Base-by-base conservation (phyloP, 75 land plant genomes). In the Isoetes taiwanensis region DNA sequence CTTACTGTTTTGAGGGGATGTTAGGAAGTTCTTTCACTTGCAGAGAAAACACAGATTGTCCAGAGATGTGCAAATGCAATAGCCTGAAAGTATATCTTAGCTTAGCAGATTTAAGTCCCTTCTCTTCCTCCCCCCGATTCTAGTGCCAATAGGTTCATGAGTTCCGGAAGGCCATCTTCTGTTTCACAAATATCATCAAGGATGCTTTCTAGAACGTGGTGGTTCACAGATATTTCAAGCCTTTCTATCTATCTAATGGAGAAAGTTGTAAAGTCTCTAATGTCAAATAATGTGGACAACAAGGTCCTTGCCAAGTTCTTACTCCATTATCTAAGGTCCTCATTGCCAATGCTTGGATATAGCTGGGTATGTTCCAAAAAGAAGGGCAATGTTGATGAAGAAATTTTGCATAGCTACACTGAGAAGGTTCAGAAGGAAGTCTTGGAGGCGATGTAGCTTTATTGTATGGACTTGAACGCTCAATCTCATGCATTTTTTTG, bases 11-110 rank as follows among this genome's bases (percentile, higher is more conserved):
- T 46, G 25, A 46, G 23, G n/a, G 50, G 50, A 9, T 46, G 50
- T n/a, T 19, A 46, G 12, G 6, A 16, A 5, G 50, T 46, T 6
- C 50, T 46, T 5, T 4, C n/a, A n/a, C 50, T 46, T 6, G 50
- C 50, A n/a, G 50, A 46, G 50, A 46, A 46, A 14, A 37, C 38
- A 16, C 50, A 46, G 25, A 46, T 46, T 46, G 50, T 46, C n/a
- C 50, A 46, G 50, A 46, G 50, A n/a, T 46, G 50, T 46, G 50
- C 50, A n/a, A 23, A 46, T n/a, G n/a, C 50, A 5, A 6, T 46
- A 6, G 50, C 50, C 6, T 46, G 50, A 46, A 16, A n/a, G n/a
- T 46, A 6, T 6, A 4, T 46, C 6, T 19, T n/a, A 46, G 50
- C 19, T 8, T 46, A 14, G 16, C 16, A 16, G 50, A 46, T 23